phyloP scores from a whole-genome alignment of 768 basidiomycete species.

The Melanogaster broomeanus region DNA sequence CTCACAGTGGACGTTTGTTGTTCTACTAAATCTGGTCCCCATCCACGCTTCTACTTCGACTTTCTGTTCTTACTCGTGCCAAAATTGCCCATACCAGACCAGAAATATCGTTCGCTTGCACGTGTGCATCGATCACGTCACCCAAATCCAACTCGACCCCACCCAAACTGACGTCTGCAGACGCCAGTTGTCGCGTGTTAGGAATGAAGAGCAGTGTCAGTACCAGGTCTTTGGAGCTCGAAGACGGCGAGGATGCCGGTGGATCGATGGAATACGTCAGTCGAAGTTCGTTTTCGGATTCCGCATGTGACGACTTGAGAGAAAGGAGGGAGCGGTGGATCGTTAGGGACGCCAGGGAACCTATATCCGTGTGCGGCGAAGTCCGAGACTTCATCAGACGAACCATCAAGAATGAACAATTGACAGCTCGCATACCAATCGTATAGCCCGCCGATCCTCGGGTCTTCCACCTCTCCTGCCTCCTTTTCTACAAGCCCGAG shows the following conservation, averaged over 20 bases:
- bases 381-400: slow-evolving; percentile 1
- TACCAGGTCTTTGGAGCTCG: slow-evolving; percentile 37
- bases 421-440: slow-evolving; percentile 55
- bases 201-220: slow-evolving; percentile 69
- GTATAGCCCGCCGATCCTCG: slow-evolving; percentile 61
- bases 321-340: slow-evolving; percentile 64
- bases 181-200: slow-evolving; percentile 64
- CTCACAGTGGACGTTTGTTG: too few species aligned
- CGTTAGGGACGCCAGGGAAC: slow-evolving; percentile 67
- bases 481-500: slow-evolving; percentile 55
- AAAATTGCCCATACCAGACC: slow-evolving; percentile 65
- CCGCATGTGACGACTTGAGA: slow-evolving; percentile 57
- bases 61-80: slow-evolving; percentile 38
- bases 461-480: slow-evolving; percentile 62
- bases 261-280: slow-evolving; percentile 59
- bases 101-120: slow-evolving; percentile 64
- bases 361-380: slow-evolving; percentile 38
- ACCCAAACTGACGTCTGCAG: slow-evolving; percentile 57
- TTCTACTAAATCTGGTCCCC: not conserved
- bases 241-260: slow-evolving; percentile 24
- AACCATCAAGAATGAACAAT: not conserved
- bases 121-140: slow-evolving; percentile 61
- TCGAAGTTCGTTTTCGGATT: slow-evolving; percentile 76
- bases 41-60: not conserved
- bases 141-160: slow-evolving; percentile 54